Evolutionary conservation across 1,284 basidiomycete species (phyloP), one percentile per base, ranked within the genome.

Genomic region (Xerocomus cyaneibrunnescens): DNA sequence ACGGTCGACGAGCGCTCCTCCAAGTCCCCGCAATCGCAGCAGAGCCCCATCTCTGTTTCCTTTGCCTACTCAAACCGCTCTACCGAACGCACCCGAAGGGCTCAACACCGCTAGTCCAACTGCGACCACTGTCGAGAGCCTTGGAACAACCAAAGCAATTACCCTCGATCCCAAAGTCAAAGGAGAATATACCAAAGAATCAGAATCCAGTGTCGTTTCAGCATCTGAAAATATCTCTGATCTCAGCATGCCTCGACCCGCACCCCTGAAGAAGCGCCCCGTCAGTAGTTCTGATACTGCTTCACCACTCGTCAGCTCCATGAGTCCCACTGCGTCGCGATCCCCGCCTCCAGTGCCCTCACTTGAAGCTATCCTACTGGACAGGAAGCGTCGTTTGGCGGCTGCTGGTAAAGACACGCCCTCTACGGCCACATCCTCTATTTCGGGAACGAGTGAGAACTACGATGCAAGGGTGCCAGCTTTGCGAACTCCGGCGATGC

Each of bases 361-460:
- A n/a, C 72, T 87, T 13, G 85, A 86, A 58, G 83, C 81, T 0
- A 74, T 84, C 41, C 61, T 85, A 42, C 63, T 83, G 48, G 83
- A 85, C 45, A 76, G 84, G 57, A 83, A 78, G 50, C 74, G 75
- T 32, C 72, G 76, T 43, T 64, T 72, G 2, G 66, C 59, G 10
- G 62, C 66, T 7, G 62, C 48, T 17, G 57, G 62, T n/a, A 69
- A 48, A 52, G 64, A 58, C 23, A 21, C 43, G 14, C 44, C 52
- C 16, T 9, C 50, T 30, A 31, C 35, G 45, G 52, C 4, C 36
- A 38, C 13, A 42, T 64, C 44, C 48, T 13, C 54, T 36, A 30
- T 53, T 27, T 31, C 62, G 22, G 43, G 47, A 12, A 51, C 53
- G 23, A 46, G 37, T 44, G 62, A 56, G 19, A 51, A 53, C 46